Percentiles rank a stretch among this genome's conserved stretches.
Conservation (phyloP, 2,329 filamentous ascomycete species). For the Claviceps sorghi region DNA sequence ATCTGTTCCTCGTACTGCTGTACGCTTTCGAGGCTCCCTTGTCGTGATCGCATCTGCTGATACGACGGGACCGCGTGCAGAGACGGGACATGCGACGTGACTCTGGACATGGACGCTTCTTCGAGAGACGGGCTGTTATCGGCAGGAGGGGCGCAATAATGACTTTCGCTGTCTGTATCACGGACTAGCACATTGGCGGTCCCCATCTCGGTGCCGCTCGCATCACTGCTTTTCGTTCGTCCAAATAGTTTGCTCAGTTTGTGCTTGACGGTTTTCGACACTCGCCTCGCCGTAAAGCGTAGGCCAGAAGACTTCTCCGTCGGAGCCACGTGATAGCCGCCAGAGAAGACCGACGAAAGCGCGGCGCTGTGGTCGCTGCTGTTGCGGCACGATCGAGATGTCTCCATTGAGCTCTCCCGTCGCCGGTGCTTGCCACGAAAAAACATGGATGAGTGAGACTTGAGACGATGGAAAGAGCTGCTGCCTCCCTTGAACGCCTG, state of each 20-base stretch:
- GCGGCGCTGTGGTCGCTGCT: constrained; percentile 26
- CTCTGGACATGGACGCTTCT: constrained; percentile 31
- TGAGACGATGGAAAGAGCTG: constrained; percentile 19
- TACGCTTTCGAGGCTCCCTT: constrained; percentile 40
- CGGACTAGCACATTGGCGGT: constrained; percentile 4
- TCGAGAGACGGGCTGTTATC: constrained; percentile 21
- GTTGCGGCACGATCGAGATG: constrained; percentile 36
- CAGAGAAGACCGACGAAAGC: constrained; percentile 18
- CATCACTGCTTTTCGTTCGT: constrained; percentile 12
- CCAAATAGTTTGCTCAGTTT: constrained; percentile 37
- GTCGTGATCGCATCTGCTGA: constrained; percentile 34
- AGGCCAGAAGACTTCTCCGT: constrained; percentile 20
- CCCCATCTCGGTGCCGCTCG: constrained; percentile 4
- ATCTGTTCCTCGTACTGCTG: constrained; percentile 22
- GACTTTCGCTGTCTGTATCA: constrained; percentile 14
- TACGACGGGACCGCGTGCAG: constrained; percentile 32
- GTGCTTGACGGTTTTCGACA: constrained; percentile 46
- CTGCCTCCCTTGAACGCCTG: constrained; percentile 16
- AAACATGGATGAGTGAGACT: constrained; percentile 28
- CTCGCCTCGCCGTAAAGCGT: constrained; percentile 41
- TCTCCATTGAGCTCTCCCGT: constrained; percentile 19
- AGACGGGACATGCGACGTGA: constrained; percentile 34
- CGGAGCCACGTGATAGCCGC: constrained; percentile 8
- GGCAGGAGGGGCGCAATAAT: constrained; percentile 17
- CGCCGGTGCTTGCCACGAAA: constrained; percentile 25